Conservation (phyloP, 2,329 filamentous ascomycete genomes). For the Coleophoma cylindrospora region DNA sequence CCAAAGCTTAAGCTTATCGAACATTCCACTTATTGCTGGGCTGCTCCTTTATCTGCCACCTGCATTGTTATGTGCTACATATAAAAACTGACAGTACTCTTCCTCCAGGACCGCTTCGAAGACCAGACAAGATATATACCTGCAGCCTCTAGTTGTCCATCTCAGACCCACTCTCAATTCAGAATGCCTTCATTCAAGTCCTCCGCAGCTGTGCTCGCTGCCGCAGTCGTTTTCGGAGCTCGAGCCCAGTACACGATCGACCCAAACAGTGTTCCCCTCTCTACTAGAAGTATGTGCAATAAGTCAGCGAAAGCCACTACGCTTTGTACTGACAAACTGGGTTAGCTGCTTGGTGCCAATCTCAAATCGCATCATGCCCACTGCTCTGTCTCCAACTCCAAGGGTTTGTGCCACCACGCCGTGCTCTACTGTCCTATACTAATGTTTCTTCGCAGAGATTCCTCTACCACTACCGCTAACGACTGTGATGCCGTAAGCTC, state of each 20-base stretch:
- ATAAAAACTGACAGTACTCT: neutral
- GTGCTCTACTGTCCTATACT: neutral
- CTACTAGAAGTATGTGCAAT: conserved; percentile 28
- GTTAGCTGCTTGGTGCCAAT: conserved; percentile 58
- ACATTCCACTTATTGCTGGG: too few relatives aligned
- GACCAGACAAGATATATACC: neutral
- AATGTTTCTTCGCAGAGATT: neutral
- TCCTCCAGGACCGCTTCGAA: neutral
- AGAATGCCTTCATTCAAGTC: conserved; percentile 50
- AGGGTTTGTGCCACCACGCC: conserved; percentile 18
- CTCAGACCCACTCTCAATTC: neutral
- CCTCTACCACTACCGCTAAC: conserved; percentile 48
- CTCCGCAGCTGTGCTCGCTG: conserved; percentile 37
- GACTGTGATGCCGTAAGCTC: conserved; percentile 59
- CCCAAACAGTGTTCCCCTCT: conserved; percentile 51
- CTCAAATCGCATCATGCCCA: conserved; percentile 61
- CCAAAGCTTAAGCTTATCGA: too few relatives aligned
- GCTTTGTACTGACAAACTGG: neutral
- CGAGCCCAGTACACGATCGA: conserved; percentile 57
- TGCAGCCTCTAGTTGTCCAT: neutral
- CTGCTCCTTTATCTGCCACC: too few relatives aligned
- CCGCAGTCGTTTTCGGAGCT: conserved; percentile 44
- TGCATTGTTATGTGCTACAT: neutral
- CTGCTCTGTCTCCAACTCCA: conserved; percentile 64
- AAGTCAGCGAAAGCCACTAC: too few relatives aligned